Conservation (phyloP, 2,329 filamentous ascomycete genomes). For the Talaromyces sp. region DNA sequence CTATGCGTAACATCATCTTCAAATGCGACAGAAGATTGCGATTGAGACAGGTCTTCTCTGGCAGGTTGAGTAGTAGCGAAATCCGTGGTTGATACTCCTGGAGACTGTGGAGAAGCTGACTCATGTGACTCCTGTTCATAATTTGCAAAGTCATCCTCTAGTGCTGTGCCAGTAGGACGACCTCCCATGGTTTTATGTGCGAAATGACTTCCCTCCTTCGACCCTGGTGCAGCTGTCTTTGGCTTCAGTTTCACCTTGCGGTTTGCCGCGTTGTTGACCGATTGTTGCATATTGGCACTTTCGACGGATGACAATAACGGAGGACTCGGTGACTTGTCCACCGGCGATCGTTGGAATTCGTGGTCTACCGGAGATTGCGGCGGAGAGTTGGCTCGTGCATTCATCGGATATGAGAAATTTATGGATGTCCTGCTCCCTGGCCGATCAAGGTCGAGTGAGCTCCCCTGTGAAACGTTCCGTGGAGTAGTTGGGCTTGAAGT, state of each 20-base stretch:
- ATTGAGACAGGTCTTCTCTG: not conserved
- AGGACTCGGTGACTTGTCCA: constrained; percentile 22
- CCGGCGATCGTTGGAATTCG: constrained; percentile 21
- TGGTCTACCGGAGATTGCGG: constrained; percentile 26
- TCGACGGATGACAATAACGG: constrained; percentile 28
- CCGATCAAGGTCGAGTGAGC: constrained; percentile 39
- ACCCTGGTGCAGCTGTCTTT: constrained; percentile 24
- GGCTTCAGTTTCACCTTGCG: constrained; percentile 32
- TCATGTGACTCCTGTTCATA: not conserved
- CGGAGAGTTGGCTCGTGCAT: constrained; percentile 44
- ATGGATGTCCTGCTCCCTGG: constrained; percentile 45
- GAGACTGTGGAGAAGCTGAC: not conserved
- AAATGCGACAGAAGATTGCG: not conserved
- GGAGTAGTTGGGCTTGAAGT: constrained; percentile 22
- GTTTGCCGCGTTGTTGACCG: constrained; percentile 28
- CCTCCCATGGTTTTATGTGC: constrained; percentile 28
- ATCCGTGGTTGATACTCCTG: not conserved
- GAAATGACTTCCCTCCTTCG: constrained; percentile 31
- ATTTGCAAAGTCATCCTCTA: not conserved
- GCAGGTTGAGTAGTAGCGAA: not conserved
- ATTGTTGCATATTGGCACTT: constrained; percentile 23
- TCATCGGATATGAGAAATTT: constrained; percentile 51
- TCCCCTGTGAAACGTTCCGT: constrained; percentile 27
- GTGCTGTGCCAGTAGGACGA: constrained; percentile 29
- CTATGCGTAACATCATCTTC: constrained; percentile 18